These are phyloP conservation scores for Podospora didyma DNA, from an alignment of 495 filamentous ascomycete genomes.

Conservation along the genomic window DNA sequence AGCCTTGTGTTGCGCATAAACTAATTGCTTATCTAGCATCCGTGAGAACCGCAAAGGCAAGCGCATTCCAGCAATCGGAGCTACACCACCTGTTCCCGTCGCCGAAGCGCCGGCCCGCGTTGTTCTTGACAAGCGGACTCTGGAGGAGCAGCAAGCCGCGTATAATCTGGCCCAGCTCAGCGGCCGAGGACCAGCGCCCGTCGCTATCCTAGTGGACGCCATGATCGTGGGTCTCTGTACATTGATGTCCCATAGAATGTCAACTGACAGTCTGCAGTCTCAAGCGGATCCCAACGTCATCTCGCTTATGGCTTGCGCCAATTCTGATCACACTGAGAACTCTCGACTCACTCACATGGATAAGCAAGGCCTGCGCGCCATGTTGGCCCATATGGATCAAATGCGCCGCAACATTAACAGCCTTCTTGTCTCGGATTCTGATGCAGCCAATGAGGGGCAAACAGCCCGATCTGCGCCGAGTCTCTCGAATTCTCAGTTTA, in stretches of 20 bases:
- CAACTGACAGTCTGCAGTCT: constrained; percentile 12
- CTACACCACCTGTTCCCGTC: constrained; percentile 7
- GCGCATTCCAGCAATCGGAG: constrained; percentile 15
- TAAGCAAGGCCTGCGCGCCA: constrained; percentile 30
- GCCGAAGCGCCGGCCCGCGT: background rate
- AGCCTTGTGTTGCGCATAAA: constrained; percentile 3
- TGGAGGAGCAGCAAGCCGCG: constrained; percentile 50
- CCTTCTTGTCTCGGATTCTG: background rate
- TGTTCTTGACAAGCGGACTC: constrained; percentile 12
- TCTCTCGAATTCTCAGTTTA: constrained; percentile 17
- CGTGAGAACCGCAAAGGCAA: constrained; percentile 31
- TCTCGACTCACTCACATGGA: constrained; percentile 23
- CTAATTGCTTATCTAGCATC: constrained; percentile 21
- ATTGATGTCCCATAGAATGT: constrained; percentile 8
- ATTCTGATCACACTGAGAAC: constrained; percentile 23
- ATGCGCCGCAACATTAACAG: constrained; percentile 4
- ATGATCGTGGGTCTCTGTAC: constrained; percentile 31
- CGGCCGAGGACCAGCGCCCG: constrained; percentile 20
- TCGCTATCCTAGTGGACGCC: constrained; percentile 36
- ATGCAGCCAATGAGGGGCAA: constrained; percentile 3
- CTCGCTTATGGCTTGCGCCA: constrained; percentile 31
- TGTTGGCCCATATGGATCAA: constrained; percentile 28
- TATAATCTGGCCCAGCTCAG: constrained; percentile 52
- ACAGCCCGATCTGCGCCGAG: constrained; percentile 10
- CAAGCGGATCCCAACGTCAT: constrained; percentile 23